These are phyloP conservation scores for Sphaerulina populicola DNA, from an alignment of 2,329 filamentous ascomycete species.

Conservation along the genomic window DNA sequence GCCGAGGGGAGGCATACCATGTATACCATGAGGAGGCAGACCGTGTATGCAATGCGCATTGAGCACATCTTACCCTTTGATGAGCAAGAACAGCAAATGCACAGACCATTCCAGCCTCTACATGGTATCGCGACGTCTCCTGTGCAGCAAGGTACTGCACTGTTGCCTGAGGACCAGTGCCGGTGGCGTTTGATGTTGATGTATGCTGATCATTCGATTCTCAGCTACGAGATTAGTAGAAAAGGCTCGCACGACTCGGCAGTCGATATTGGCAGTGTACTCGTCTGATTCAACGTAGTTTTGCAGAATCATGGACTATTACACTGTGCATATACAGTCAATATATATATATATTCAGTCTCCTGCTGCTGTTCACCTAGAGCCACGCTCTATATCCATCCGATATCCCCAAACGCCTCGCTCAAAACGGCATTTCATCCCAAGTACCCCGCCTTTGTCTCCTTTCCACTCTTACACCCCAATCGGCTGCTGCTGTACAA, in stretches of 20 bases:
- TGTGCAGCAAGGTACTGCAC: slow-evolving; percentile 48
- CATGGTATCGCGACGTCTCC: slow-evolving; percentile 62
- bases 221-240: slow-evolving; percentile 58
- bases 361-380: too few species aligned
- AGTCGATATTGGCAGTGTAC: slow-evolving; percentile 15
- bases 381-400: too few species aligned
- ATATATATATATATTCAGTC: too few species aligned
- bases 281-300: slow-evolving; percentile 11
- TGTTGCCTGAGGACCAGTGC: slow-evolving; percentile 31
- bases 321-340: too few species aligned
- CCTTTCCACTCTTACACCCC: not conserved
- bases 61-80: slow-evolving; percentile 50
- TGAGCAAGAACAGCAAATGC: slow-evolving; percentile 44
- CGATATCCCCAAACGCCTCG: not conserved
- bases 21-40: slow-evolving; percentile 13
- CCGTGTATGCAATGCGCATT: slow-evolving; percentile 43
- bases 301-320: not conserved
- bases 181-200: slow-evolving; percentile 63
- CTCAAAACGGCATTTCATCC: not conserved
- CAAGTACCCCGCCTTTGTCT: not conserved
- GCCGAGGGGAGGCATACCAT: not conserved
- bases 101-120: slow-evolving; percentile 47
- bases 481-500: slow-evolving; percentile 4
- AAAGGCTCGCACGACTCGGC: slow-evolving; percentile 13
- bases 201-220: slow-evolving; percentile 60